Conservation (phyloP, 352 stramenopile genomes). For the Halophytophthora batemanensis region DNA sequence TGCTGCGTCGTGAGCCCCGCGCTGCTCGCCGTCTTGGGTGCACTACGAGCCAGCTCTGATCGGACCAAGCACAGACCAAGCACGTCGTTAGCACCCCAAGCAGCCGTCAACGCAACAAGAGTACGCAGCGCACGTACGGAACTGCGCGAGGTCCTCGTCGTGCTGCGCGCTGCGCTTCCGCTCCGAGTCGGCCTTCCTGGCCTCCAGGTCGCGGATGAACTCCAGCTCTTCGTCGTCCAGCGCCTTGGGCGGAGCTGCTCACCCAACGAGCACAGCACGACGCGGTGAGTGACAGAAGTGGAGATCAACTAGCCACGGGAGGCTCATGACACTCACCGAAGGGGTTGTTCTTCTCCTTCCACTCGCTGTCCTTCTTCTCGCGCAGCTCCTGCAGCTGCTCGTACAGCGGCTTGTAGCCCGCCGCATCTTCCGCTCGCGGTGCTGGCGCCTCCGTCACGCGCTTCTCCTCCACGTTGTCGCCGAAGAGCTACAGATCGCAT, state of each 20-base stretch:
- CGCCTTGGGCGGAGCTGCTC: conserved; percentile 73
- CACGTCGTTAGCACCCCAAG: neutral
- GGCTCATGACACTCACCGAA: conserved; percentile 45
- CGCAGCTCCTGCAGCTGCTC: conserved; percentile 78
- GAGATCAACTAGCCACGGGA: too few relatives aligned
- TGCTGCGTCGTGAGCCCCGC: conserved; percentile 21
- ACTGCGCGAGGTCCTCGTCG: conserved; percentile 69
- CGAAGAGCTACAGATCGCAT: conserved; percentile 62
- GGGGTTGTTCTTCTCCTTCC: conserved; percentile 88
- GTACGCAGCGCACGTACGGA: conserved; percentile 35
- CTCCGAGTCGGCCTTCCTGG: conserved; percentile 42
- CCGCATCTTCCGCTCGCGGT: conserved; percentile 31
- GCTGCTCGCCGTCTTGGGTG: conserved; percentile 20
- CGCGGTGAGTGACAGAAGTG: neutral
- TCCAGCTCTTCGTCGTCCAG: conserved; percentile 83
- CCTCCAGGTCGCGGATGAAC: conserved; percentile 76
- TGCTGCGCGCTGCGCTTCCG: conserved; percentile 60
- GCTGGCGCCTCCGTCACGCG: conserved; percentile 68
- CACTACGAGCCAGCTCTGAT: conserved; percentile 57
- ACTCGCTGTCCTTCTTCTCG: conserved; percentile 81
- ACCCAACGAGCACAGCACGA: neutral
- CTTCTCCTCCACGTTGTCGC: conserved; percentile 82
- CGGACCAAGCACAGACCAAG: neutral
- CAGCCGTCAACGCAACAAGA: neutral
- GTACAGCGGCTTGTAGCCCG: conserved; percentile 72